These are phyloP conservation scores for Echites panduratus DNA, from an alignment of 257 asterid species.

Conservation along the genomic window DNA sequence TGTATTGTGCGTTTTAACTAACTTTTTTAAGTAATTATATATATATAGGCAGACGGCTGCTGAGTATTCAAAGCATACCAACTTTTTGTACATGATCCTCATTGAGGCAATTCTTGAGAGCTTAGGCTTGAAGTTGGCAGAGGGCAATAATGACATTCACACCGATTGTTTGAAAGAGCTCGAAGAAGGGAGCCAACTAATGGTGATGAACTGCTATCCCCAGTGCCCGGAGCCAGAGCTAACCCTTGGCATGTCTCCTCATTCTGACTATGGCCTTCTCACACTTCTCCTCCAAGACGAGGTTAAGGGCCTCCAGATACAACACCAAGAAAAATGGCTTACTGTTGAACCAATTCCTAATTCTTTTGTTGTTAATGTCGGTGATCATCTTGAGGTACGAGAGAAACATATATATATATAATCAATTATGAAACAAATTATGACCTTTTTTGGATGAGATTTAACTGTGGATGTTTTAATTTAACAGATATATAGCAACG, in stretches of 20 bases:
- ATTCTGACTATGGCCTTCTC: slow-evolving; percentile 33
- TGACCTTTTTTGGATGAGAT: no score
- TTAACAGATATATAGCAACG: slow-evolving; percentile 35
- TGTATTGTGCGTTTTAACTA: not conserved
- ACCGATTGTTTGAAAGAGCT: slow-evolving; percentile 14
- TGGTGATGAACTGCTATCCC: slow-evolving; percentile 32
- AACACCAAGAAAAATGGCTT: slow-evolving; percentile 27
- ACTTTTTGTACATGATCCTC: slow-evolving; percentile 17
- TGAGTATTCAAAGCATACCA: slow-evolving; percentile 20
- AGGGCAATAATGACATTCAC: not conserved
- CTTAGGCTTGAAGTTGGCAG: slow-evolving; percentile 25
- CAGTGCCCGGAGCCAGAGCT: slow-evolving; percentile 35
- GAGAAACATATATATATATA: no score
- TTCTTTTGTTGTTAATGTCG: slow-evolving; percentile 36
- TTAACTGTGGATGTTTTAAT: no score
- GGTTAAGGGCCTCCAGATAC: slow-evolving; percentile 33
- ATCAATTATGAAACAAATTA: no score
- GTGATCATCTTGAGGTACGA: slow-evolving; percentile 43
- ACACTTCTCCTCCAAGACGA: slow-evolving; percentile 38
- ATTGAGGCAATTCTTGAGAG: slow-evolving; percentile 32
- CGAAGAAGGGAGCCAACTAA: slow-evolving; percentile 31
- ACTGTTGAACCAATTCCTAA: slow-evolving; percentile 28
- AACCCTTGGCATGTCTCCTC: slow-evolving; percentile 42
- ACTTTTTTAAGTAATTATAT: not conserved
- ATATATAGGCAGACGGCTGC: slow-evolving; percentile 18